Evolutionary conservation across 768 basidiomycete species (phyloP).

Genomic region (Suillus placidus): DNA sequence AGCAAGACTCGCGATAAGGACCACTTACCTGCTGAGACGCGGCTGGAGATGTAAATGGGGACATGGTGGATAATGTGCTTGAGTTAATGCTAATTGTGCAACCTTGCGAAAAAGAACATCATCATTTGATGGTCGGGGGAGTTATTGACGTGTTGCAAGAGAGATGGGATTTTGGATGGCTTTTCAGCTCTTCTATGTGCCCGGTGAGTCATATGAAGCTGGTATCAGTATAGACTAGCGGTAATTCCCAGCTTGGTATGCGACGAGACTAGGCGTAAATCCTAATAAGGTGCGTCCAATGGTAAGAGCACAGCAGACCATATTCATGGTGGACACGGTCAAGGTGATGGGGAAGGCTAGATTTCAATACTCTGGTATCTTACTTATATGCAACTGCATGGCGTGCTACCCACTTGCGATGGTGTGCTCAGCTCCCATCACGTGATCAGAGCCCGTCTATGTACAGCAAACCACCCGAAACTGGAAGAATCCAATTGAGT

Average conservation of each 20-base stretch:
- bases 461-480: not conserved
- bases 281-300: not conserved
- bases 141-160: not conserved
- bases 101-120: not conserved
- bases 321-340: not conserved
- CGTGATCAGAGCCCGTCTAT: conserved; percentile 22
- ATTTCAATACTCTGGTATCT: not conserved
- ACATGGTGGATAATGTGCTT: not conserved
- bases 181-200: not conserved
- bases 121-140: not conserved
- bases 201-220: not conserved
- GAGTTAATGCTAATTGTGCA: not conserved
- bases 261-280: not conserved
- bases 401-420: conserved; percentile 27
- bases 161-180: not conserved
- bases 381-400: conserved; percentile 25
- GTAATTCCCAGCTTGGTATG: not conserved
- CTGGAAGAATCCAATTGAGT: too few relatives aligned
- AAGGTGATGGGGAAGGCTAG: not conserved
- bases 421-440: conserved; percentile 38
- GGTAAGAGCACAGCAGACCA: not conserved
- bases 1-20: not conserved
- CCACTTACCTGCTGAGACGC: not conserved
- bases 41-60: not conserved
- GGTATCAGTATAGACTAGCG: not conserved